Evolutionary conservation across 306 rosid species (phyloP).

Genomic region (Corylus americana): DNA sequence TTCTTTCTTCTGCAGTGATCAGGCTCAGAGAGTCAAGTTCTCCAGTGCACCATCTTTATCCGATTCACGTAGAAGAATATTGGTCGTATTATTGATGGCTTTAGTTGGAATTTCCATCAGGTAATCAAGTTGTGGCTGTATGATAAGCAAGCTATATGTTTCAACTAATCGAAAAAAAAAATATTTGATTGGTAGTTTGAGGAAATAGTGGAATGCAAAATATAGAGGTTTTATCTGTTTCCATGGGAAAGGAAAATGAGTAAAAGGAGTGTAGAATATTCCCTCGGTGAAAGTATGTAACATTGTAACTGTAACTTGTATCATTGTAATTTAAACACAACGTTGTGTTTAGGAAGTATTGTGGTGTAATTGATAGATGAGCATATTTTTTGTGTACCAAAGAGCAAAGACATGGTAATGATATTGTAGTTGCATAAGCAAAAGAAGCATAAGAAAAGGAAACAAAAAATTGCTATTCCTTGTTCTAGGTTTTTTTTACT

Average conservation of each 20-base stretch:
- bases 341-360: not conserved
- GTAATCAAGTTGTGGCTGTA: slow-evolving; percentile 18
- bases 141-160: not conserved
- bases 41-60: slow-evolving; percentile 45
- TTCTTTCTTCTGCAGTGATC: slow-evolving; percentile 64
- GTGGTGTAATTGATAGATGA: not conserved
- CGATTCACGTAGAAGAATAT: slow-evolving; percentile 30
- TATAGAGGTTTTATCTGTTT: not conserved
- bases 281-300: not conserved
- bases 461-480: too few species aligned
- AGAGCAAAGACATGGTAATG: not conserved
- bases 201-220: not conserved
- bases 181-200: not conserved
- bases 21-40: slow-evolving; percentile 77
- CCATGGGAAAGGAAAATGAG: not conserved
- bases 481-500: too few species aligned
- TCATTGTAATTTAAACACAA: not conserved
- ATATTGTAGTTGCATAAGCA: not conserved
- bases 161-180: not conserved
- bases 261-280: not conserved
- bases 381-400: not conserved
- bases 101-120: slow-evolving; percentile 35
- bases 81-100: slow-evolving; percentile 38
- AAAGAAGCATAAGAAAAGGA: too few species aligned
- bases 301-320: not conserved